A percentile compares a stretch with the other conserved stretches of the same genome.
Evolutionary conservation across 768 basidiomycete species (phyloP).

Genomic region (Hypholoma fasciculare): DNA sequence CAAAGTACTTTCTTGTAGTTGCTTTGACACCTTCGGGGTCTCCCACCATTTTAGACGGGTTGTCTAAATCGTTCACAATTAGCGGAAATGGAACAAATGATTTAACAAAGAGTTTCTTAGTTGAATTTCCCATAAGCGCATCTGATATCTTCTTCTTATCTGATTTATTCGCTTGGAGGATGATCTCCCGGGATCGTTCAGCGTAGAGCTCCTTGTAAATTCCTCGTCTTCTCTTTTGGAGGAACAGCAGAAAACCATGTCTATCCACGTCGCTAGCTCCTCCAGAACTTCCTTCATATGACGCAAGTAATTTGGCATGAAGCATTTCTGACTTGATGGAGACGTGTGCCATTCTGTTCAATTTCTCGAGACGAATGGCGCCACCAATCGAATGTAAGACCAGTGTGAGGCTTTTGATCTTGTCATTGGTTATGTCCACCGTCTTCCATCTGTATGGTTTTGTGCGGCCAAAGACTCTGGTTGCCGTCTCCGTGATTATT

Average conservation of each 20-base stretch:
- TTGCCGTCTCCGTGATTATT: not conserved
- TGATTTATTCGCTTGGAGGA: not conserved
- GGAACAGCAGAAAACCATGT: not conserved
- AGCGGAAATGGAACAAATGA: not conserved
- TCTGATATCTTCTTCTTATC: not conserved
- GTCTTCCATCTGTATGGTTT: not conserved
- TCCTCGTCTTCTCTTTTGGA: not conserved
- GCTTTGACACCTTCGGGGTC: conserved; percentile 12
- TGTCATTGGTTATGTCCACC: not conserved
- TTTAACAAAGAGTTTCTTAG: conserved; percentile 2
- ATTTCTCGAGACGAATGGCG: not conserved
- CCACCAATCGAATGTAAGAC: not conserved
- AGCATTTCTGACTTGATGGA: not conserved
- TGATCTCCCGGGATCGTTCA: not conserved
- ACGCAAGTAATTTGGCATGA: too few relatives aligned
- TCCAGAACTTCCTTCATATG: too few relatives aligned
- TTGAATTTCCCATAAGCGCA: conserved; percentile 8
- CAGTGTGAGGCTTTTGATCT: not conserved
- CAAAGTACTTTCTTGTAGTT: conserved; percentile 8
- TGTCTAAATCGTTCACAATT: not conserved
- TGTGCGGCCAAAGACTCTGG: not conserved
- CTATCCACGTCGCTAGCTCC: too few relatives aligned
- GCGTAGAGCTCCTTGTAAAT: not conserved
- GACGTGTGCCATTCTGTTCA: not conserved
- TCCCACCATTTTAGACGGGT: conserved; percentile 4